These are phyloP conservation scores for Xerocomellus intermedius DNA, from an alignment of 768 basidiomycete genomes.

Conservation along the genomic window DNA sequence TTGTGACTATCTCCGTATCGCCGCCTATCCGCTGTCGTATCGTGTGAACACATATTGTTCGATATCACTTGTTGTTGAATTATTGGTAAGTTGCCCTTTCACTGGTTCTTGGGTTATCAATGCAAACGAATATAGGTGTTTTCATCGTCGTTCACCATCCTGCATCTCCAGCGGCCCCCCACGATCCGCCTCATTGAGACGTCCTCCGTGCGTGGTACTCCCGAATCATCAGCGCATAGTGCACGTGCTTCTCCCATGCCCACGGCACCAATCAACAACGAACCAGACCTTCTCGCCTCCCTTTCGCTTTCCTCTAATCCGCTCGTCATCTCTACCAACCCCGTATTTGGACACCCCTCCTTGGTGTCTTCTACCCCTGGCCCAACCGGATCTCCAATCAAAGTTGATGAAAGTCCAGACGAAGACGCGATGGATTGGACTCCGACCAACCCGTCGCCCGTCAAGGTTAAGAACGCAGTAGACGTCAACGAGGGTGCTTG, in stretches of 20 bases:
- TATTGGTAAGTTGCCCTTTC: slow-evolving; percentile 45
- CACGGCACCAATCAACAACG: slow-evolving; percentile 26
- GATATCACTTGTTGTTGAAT: slow-evolving; percentile 47
- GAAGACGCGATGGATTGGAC: slow-evolving; percentile 67
- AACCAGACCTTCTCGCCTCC: slow-evolving; percentile 61
- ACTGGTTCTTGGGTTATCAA: neutral
- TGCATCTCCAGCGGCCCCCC: slow-evolving; percentile 69
- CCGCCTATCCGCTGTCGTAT: slow-evolving; percentile 35
- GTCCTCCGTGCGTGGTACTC: slow-evolving; percentile 43
- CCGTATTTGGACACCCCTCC: slow-evolving; percentile 73
- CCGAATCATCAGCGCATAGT: slow-evolving; percentile 27
- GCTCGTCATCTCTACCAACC: slow-evolving; percentile 44
- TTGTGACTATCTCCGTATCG: slow-evolving; percentile 39
- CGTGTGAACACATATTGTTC: slow-evolving; percentile 47
- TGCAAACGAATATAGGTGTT: slow-evolving; percentile 42
- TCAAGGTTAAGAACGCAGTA: slow-evolving; percentile 22
- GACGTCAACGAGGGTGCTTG: slow-evolving; percentile 43
- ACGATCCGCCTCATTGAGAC: slow-evolving; percentile 68
- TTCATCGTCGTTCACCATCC: slow-evolving; percentile 48
- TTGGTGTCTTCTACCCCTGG: slow-evolving; percentile 34
- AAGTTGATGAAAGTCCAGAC: slow-evolving; percentile 29
- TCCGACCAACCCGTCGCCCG: slow-evolving; percentile 44
- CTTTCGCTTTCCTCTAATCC: slow-evolving; percentile 68
- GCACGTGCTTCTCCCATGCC: slow-evolving; percentile 30
- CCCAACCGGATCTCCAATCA: slow-evolving; percentile 22